Evolutionary conservation across 176 grass and related monocot genomes (phyloP).

Genomic region (Neostapfia colusana): DNA sequence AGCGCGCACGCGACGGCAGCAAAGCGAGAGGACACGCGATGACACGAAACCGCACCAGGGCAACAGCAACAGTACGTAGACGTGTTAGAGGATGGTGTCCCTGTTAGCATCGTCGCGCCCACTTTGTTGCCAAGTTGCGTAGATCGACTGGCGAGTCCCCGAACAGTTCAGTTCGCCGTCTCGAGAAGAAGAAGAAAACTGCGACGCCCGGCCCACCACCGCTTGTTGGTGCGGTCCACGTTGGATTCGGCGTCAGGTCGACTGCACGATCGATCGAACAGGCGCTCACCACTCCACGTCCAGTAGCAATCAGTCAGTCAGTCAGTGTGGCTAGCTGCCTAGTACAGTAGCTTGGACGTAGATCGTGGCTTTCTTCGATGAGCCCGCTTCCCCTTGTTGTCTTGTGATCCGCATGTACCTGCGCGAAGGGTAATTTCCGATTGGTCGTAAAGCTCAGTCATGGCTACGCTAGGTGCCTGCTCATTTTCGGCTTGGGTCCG

Average conservation of each 20-base stretch:
- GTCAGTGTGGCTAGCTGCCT: neutral
- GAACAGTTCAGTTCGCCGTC: neutral
- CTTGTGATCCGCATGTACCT: constrained; percentile 20
- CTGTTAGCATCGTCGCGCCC: neutral
- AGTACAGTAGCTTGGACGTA: neutral
- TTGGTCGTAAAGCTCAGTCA: constrained; percentile 49
- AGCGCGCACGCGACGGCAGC: neutral
- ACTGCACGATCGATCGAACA: no score
- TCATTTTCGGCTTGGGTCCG: constrained; percentile 44
- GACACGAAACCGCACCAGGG: constrained; percentile 42
- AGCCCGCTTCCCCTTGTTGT: constrained; percentile 38
- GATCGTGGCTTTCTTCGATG: neutral
- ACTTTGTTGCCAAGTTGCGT: neutral
- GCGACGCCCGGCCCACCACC: no score
- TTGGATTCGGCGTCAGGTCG: neutral
- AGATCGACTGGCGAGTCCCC: no score
- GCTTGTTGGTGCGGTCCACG: neutral
- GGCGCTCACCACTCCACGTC: neutral
- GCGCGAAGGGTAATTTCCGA: neutral
- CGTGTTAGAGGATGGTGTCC: neutral
- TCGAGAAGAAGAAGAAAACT: no score
- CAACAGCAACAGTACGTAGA: constrained; percentile 43
- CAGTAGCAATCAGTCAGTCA: neutral
- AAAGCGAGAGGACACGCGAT: constrained; percentile 33
- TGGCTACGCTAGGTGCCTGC: constrained; percentile 41